Evolutionary conservation across 257 asterid genomes (phyloP), one percentile per base, ranked within the genome.

Genomic region (Solanum pennellii): DNA sequence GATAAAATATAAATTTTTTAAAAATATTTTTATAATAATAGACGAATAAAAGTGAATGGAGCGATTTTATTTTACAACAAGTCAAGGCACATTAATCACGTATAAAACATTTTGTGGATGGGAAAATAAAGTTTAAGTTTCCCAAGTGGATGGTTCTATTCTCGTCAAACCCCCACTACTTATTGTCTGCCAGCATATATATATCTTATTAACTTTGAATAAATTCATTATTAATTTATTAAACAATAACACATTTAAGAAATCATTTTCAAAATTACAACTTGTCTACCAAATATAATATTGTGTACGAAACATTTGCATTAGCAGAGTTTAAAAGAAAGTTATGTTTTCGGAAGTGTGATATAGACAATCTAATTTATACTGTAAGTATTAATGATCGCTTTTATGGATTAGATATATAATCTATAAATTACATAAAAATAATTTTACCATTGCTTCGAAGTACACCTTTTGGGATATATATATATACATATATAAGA

Each of bases 391-490:
- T n/a, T 62, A 62, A 7, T 62, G 0, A 11, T 10, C 2, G 1
- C 0, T 62, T 62, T 12, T 10, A 5, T 5, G 3, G 2, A 3
- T 62, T 7, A 1, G 0, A n/a, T 12, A 4, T 11, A 7, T 11
- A 12, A 49, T 8, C 0, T 4, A 23, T 23, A 62, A 5, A 62
- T 62, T 7, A 62, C 2, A 62, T 2, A 11, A 5, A 62, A 0
- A n/a, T 11, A 62, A 11, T 62, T 11, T 62, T 62, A 11, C 0
- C 0, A 2, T n/a, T n/a, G 4, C 16, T 23, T 0, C 0, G 11
- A 60, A 2, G 13, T 60, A 21, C 3, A 9, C 2, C 3, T 62
- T 62, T 6, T 23, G 7, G 6, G 3, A 62, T 62, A 62, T 62
- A 35, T 49, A 49, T 52, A 52, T 52, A 49, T 62, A 62, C 23